Conservation (phyloP, 306 rosid genomes). For the Quillaja saponaria region DNA sequence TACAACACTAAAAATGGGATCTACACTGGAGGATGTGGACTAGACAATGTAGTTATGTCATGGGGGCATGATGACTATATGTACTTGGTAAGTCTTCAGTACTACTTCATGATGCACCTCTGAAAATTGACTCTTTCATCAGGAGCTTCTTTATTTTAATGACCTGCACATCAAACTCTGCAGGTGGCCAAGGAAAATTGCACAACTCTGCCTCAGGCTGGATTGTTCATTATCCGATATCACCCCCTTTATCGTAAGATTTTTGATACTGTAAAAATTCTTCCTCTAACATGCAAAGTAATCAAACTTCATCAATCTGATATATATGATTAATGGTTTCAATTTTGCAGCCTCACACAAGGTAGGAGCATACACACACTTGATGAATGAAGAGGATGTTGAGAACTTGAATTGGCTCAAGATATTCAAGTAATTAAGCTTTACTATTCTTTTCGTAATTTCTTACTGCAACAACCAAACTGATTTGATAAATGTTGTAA, state of each 20-base stretch:
- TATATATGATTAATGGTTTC: background rate
- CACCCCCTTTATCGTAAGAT: constrained; percentile 66
- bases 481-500: background rate
- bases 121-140: background rate
- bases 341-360: constrained; percentile 54
- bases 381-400: constrained; percentile 58
- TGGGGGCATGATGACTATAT: constrained; percentile 81
- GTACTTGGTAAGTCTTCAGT: constrained; percentile 47
- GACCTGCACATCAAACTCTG: background rate
- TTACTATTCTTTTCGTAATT: background rate
- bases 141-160: constrained; percentile 2
- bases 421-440: constrained; percentile 48
- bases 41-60: constrained; percentile 52
- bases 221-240: constrained; percentile 61
- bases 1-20: constrained; percentile 48
- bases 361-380: constrained; percentile 55
- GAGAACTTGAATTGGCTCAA: constrained; percentile 66
- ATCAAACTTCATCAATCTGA: background rate
- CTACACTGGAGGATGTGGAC: constrained; percentile 56
- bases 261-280: background rate
- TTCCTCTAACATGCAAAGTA: background rate
- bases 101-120: background rate
- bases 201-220: constrained; percentile 53
- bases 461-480: background rate
- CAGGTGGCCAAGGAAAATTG: constrained; percentile 69